Base-by-base conservation (phyloP, 108 stramenopile species). In the Pseudonitzschia delicatissima region DNA sequence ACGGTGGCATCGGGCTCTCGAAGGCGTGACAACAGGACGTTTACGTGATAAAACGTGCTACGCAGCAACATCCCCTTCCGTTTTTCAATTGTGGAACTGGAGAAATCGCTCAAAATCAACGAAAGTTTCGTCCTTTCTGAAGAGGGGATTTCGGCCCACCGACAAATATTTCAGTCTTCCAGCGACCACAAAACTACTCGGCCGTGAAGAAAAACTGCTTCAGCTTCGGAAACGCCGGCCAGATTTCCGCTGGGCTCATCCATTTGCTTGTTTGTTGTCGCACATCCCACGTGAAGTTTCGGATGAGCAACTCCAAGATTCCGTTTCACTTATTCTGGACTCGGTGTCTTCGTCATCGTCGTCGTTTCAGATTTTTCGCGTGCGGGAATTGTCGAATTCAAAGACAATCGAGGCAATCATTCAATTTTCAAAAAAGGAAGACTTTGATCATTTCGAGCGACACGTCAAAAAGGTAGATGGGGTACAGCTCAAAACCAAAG, bases 1-100 rank as follows among this genome's bases (percentile, higher is more conserved):
- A 3, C 53, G 55, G 1, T 85, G 84, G 84, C 80, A 78, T 32
- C 49, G 57, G 35, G 78, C 78, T 11, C 50, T 85, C 20, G 84
- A 85, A 34, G 25, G 40, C 20, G 57, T 85, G 15, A 85, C 84
- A 4, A 82, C 76, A 13, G 84, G 80, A 4, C 20, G 57, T 5
- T 12, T 72, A 12, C 28, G 20, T 8, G 33, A 49, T 13, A 15
- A 33, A 18, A 13, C n/a, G 7, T 33, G 53, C 27, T 11, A 55
- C 0, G 17, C n/a, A 7, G 48, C 8, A 3, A 31, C 31, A 5
- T 55, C 53, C 4, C 2, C 9, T 5, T 33, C 29, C 5, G n/a
- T 55, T 12, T 4, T 55, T 4, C 18, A 2, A 13, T 12, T 55
- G 6, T 55, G 53, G 53, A 34, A 7, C n/a, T 55, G 53, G 53